Conservation (phyloP, 148 eudicot genomes). For the Talinum fruticosum region DNA sequence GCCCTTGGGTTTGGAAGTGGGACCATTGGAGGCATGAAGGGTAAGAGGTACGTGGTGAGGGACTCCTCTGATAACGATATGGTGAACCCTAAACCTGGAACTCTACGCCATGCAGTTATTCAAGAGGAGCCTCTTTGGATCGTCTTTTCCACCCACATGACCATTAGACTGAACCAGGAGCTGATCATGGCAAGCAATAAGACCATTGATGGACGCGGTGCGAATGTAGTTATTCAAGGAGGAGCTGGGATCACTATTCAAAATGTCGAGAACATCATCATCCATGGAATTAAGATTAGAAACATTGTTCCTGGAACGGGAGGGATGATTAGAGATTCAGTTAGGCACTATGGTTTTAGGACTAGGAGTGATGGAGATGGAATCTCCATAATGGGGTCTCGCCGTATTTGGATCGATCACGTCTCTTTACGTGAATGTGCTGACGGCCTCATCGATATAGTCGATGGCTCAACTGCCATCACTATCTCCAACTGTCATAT, state of each 20-base stretch:
- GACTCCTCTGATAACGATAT: constrained; percentile 54
- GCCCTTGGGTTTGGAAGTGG: constrained; percentile 56
- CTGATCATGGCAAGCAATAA: constrained; percentile 63
- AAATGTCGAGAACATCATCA: constrained; percentile 48
- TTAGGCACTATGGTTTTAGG: constrained; percentile 44
- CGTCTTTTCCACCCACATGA: constrained; percentile 48
- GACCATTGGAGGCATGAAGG: constrained; percentile 56
- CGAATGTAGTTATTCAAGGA: constrained; percentile 48
- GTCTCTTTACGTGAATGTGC: constrained; percentile 39
- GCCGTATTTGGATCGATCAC: constrained; percentile 67
- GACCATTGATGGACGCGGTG: constrained; percentile 66
- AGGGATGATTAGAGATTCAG: constrained; percentile 51
- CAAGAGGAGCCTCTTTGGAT: constrained; percentile 66
- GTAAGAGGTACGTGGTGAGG: constrained; percentile 43
- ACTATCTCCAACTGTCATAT: constrained; percentile 43
- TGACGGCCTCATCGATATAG: constrained; percentile 59
- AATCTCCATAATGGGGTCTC: constrained; percentile 48
- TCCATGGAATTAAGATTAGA: constrained; percentile 57
- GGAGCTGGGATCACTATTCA: constrained; percentile 64
- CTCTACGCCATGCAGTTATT: constrained; percentile 66
- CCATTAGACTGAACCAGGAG: constrained; percentile 55
- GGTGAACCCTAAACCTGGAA: constrained; percentile 63
- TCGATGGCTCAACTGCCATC: constrained; percentile 64
- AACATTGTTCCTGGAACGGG: constrained; percentile 44
- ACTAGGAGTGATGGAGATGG: constrained; percentile 70